phyloP scores from a whole-genome alignment of 805 yeast genomes.

The Metschnikowia lochheadii region DNA sequence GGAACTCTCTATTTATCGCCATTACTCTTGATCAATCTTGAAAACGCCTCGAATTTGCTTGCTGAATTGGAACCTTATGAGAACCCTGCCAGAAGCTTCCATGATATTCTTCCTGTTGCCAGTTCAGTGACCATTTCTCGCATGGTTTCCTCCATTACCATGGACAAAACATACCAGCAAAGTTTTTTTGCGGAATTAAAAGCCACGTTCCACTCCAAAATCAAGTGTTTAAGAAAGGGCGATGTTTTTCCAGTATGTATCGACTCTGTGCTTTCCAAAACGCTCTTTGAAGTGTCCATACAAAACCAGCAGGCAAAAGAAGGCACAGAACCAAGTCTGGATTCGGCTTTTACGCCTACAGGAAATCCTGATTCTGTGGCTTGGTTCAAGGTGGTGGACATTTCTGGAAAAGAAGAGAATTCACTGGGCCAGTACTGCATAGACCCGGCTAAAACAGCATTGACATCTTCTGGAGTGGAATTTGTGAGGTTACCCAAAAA shows the following conservation, averaged over 20 bases:
- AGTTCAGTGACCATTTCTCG: conserved; percentile 62
- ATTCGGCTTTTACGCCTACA: conserved; percentile 42
- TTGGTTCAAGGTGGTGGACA: conserved; percentile 73
- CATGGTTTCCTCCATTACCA: conserved; percentile 63
- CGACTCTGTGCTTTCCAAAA: conserved; percentile 61
- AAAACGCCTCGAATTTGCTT: conserved; percentile 22
- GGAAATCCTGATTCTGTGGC: conserved; percentile 71
- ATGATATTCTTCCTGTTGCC: conserved; percentile 46
- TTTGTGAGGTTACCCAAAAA: conserved; percentile 33
- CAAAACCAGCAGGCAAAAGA: conserved; percentile 18
- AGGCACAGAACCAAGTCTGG: conserved; percentile 4
- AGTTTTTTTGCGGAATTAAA: conserved; percentile 59
- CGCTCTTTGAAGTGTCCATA: conserved; percentile 34
- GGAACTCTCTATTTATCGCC: conserved; percentile 59
- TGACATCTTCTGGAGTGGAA: conserved; percentile 65
- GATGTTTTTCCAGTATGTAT: conserved; percentile 76
- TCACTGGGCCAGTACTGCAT: conserved; percentile 47
- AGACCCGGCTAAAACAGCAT: conserved; percentile 63
- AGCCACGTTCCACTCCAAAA: conserved; percentile 51
- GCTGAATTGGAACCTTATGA: conserved; percentile 21
- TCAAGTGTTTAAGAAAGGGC: conserved; percentile 56
- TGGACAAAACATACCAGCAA: conserved; percentile 59
- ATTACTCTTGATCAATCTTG: conserved; percentile 48
- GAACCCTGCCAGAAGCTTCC: conserved; percentile 11
- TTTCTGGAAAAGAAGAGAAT: conserved; percentile 30